These are phyloP conservation scores for Pilatotrama ljubarskyi DNA, from an alignment of 768 basidiomycete species.

Conservation along the genomic window DNA sequence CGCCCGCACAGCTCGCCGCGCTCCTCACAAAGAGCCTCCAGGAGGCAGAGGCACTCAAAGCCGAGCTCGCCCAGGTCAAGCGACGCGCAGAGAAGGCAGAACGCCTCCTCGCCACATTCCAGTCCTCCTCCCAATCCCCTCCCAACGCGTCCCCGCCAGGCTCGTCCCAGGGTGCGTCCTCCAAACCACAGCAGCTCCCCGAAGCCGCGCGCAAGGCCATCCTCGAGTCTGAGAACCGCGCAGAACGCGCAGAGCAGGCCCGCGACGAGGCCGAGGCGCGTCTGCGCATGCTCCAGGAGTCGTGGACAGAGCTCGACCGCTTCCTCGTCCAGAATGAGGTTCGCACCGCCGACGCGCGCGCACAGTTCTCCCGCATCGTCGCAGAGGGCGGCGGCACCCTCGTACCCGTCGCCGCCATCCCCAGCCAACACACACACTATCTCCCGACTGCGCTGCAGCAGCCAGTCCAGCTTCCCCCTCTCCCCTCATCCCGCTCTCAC, in stretches of 20 bases:
- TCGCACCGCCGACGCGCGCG: slow-evolving; percentile 50
- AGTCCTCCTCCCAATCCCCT: slow-evolving; percentile 27
- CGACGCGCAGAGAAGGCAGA: slow-evolving; percentile 59
- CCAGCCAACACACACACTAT: slow-evolving; percentile 17
- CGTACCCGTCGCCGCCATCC: slow-evolving; percentile 31
- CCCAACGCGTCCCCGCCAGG: slow-evolving; percentile 27
- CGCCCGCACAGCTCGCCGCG: slow-evolving; percentile 55
- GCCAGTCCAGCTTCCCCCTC: slow-evolving; percentile 3
- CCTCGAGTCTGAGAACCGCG: slow-evolving; percentile 47
- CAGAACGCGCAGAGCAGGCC: slow-evolving; percentile 48
- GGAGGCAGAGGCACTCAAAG: slow-evolving; percentile 52
- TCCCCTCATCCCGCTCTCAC: slow-evolving; percentile 8
- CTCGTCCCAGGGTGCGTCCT: slow-evolving; percentile 21
- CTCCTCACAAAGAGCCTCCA: slow-evolving; percentile 55
- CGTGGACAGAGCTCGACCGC: slow-evolving; percentile 52
- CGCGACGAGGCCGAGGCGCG: slow-evolving; percentile 58
- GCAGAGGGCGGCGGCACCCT: slow-evolving; percentile 46
- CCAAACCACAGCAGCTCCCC: slow-evolving; percentile 25
- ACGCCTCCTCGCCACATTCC: slow-evolving; percentile 37
- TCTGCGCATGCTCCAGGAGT: slow-evolving; percentile 40
- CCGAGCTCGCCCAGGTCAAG: slow-evolving; percentile 43
- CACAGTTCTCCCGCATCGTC: slow-evolving; percentile 46
- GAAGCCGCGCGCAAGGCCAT: slow-evolving; percentile 40
- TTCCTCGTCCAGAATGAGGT: slow-evolving; percentile 48
- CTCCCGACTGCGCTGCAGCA: slow-evolving; percentile 14